phyloP scores from a whole-genome alignment of 176 grass and related monocot species.

The Avena atlantica region DNA sequence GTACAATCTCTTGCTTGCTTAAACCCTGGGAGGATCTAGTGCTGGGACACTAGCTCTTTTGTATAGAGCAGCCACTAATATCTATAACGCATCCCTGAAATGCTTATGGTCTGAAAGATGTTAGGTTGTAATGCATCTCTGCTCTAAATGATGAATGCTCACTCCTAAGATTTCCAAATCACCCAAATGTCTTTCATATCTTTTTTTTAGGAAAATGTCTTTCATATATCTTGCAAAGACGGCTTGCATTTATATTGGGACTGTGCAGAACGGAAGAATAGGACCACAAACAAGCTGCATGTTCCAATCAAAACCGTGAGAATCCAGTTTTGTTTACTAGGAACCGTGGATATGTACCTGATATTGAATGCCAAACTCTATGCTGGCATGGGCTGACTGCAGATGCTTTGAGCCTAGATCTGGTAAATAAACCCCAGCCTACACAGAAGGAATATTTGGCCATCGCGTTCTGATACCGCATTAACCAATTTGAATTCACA shows the following conservation, averaged over 20 bases:
- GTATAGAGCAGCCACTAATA: slow-evolving; percentile 35
- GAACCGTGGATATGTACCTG: too few relatives aligned
- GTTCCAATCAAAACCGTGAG: too few relatives aligned
- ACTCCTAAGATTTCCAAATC: neutral
- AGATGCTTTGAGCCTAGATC: neutral
- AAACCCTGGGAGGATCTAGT: slow-evolving; percentile 42
- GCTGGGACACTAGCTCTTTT: slow-evolving; percentile 38
- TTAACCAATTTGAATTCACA: neutral
- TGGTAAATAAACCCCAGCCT: neutral
- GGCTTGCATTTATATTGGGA: too few relatives aligned
- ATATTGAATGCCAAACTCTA: too few relatives aligned
- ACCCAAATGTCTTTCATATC: too few relatives aligned
- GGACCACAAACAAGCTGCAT: too few relatives aligned
- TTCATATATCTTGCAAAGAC: too few relatives aligned
- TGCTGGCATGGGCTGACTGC: too few relatives aligned
- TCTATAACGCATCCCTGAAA: slow-evolving; percentile 6
- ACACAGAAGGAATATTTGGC: slow-evolving; percentile 25
- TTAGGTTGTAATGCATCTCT: neutral
- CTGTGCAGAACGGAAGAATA: too few relatives aligned
- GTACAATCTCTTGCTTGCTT: slow-evolving; percentile 17
- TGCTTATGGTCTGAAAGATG: neutral
- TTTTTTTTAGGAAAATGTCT: too few relatives aligned
- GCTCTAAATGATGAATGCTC: neutral
- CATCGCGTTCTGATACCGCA: too few relatives aligned
- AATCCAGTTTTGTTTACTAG: too few relatives aligned